Conservation (phyloP, 148 eudicot genomes). For the Cornus suecica region DNA sequence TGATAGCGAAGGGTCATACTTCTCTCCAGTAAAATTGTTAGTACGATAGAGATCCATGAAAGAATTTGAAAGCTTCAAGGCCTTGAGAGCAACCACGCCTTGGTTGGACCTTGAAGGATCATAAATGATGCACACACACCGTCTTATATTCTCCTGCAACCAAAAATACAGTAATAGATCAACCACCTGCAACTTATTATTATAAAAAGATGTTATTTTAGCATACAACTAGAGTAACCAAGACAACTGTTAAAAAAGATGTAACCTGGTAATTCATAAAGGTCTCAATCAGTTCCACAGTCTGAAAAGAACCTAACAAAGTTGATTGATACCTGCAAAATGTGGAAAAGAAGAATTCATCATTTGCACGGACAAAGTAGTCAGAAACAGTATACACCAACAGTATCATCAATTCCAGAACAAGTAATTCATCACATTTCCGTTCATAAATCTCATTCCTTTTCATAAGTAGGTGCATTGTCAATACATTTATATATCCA, state of each 20-base stretch:
- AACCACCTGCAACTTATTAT: background rate
- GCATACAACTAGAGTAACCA: constrained; percentile 1
- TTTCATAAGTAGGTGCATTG: too few species aligned
- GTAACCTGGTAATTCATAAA: constrained; percentile 97
- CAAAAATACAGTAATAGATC: constrained; percentile 11
- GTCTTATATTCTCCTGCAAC: constrained; percentile 87
- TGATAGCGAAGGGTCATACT: constrained; percentile 43
- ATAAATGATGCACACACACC: constrained; percentile 94
- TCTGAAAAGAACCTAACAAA: constrained; percentile 77
- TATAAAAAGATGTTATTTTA: background rate
- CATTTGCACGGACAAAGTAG: background rate
- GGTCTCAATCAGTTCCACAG: constrained; percentile 87
- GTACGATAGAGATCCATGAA: constrained; percentile 91
- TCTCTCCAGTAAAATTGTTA: constrained; percentile 88
- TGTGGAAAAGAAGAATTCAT: background rate
- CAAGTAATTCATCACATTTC: background rate
- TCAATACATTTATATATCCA: background rate
- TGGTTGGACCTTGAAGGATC: constrained; percentile 96
- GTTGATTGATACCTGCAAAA: constrained; percentile 93
- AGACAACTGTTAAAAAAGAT: background rate
- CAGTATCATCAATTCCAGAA: background rate
- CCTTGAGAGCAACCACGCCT: constrained; percentile 89
- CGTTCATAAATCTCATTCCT: background rate
- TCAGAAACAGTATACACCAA: background rate
- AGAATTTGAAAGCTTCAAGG: constrained; percentile 90